phyloP scores from a whole-genome alignment of 176 grass and related monocot species.

The Urochloa ruziziensis region DNA sequence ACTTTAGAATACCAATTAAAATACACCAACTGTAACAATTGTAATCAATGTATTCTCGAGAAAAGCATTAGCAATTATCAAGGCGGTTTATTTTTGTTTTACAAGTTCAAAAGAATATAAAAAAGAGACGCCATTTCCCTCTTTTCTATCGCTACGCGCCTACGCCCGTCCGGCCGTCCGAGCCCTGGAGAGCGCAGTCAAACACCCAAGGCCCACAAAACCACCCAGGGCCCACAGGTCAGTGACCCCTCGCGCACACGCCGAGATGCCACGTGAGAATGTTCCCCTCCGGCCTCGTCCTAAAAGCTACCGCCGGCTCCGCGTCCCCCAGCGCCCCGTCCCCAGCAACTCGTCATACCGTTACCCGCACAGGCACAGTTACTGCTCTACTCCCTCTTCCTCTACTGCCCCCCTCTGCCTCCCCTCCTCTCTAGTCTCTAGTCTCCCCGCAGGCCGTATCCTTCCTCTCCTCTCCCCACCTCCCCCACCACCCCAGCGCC shows the following conservation, averaged over 20 bases:
- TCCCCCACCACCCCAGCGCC: background rate
- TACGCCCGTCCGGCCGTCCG: no score
- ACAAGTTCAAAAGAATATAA: background rate
- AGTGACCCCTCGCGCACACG: background rate
- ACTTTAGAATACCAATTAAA: background rate
- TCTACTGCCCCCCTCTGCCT: background rate
- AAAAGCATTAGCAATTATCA: background rate
- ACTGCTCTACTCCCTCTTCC: constrained; percentile 14
- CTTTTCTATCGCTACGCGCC: background rate
- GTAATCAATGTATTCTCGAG: background rate
- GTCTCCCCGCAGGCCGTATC: constrained; percentile 16
- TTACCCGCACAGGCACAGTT: constrained; percentile 55
- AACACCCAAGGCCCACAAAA: background rate
- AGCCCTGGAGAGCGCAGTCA: background rate
- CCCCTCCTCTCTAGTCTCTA: background rate
- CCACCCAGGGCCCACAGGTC: background rate
- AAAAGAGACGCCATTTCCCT: background rate
- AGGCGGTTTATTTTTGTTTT: background rate
- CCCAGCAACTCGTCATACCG: constrained; percentile 25
- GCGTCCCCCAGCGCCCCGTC: constrained; percentile 28
- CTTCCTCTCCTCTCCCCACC: background rate
- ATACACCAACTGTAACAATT: background rate
- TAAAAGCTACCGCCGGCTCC: constrained; percentile 28
- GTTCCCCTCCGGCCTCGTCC: background rate
- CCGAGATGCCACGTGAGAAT: constrained; percentile 17